phyloP scores from a whole-genome alignment of 2,329 filamentous ascomycete genomes.

The Apiospora koreana region DNA sequence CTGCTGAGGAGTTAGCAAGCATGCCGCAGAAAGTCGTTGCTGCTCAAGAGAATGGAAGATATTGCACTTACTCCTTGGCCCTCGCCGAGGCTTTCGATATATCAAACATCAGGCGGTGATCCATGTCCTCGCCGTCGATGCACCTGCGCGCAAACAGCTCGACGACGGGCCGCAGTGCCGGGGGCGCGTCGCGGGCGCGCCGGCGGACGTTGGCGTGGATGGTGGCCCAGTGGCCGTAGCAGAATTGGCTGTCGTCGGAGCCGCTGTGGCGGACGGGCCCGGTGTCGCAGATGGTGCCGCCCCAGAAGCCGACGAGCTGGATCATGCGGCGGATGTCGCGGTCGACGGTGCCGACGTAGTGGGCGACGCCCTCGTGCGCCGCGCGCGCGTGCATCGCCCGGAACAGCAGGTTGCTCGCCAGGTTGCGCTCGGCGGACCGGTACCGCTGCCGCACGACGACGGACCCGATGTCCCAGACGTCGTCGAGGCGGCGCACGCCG shows the following conservation, averaged over 20 bases:
- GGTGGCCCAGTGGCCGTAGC: conserved; percentile 13
- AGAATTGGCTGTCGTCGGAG: conserved; percentile 13
- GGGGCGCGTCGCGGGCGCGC: not conserved
- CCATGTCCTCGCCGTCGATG: conserved; percentile 13
- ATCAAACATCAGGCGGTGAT: conserved; percentile 18
- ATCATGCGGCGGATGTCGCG: conserved; percentile 14
- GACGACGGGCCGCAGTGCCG: conserved; percentile 1
- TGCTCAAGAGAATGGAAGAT: too few relatives aligned
- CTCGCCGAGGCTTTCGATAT: not conserved
- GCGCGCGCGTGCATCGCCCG: conserved; percentile 15
- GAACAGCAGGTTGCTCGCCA: conserved; percentile 16
- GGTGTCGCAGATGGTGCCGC: conserved; percentile 13
- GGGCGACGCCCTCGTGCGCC: conserved; percentile 13
- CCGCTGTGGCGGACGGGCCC: conserved; percentile 15
- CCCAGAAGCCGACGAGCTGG: conserved; percentile 14
- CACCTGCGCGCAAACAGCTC: conserved; percentile 14
- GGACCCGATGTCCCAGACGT: conserved; percentile 16
- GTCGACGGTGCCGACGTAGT: conserved; percentile 18
- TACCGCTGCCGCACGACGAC: conserved; percentile 13
- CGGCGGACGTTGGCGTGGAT: conserved; percentile 9
- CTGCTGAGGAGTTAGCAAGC: not conserved
- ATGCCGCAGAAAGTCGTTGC: not conserved
- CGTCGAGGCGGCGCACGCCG: conserved; percentile 6
- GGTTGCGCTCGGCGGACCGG: conserved; percentile 13
- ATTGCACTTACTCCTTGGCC: not conserved